Evolutionary conservation across 75 land plant species (phyloP).

Genomic region (Isoetes taiwanensis): DNA sequence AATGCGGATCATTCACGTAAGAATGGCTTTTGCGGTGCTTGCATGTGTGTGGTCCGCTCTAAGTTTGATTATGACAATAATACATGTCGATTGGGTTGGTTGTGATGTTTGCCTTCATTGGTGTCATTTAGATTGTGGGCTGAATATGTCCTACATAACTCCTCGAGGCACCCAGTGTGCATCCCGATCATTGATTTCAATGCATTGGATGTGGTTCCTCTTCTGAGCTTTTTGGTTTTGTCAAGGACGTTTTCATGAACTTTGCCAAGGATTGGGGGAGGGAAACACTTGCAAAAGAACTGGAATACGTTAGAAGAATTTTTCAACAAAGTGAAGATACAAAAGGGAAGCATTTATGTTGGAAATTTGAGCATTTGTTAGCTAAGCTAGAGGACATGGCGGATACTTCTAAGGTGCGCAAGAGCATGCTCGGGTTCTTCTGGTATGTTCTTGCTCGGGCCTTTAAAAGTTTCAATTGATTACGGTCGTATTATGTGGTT

Average conservation of each 20-base stretch:
- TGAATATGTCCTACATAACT: slow-evolving; percentile 53
- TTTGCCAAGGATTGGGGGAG: slow-evolving; percentile 73
- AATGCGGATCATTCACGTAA: slow-evolving; percentile 71
- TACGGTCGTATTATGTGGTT: no score
- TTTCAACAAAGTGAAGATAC: slow-evolving; percentile 64
- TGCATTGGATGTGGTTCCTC: slow-evolving; percentile 89
- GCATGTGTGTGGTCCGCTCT: slow-evolving; percentile 91
- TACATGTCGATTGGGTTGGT: slow-evolving; percentile 96
- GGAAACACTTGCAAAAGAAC: slow-evolving; percentile 62
- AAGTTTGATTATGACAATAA: slow-evolving; percentile 81
- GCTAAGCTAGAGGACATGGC: slow-evolving; percentile 40
- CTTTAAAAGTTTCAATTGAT: no score
- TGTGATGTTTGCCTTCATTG: slow-evolving; percentile 93
- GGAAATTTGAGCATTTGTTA: slow-evolving; percentile 55
- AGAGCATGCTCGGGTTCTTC: slow-evolving; percentile 50
- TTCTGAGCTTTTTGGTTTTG: slow-evolving; percentile 94
- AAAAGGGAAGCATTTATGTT: slow-evolving; percentile 56
- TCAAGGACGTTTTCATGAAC: slow-evolving; percentile 70
- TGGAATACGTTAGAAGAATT: slow-evolving; percentile 77
- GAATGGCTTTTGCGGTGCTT: slow-evolving; percentile 78
- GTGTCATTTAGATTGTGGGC: slow-evolving; percentile 93
- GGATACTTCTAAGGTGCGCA: slow-evolving; percentile 46
- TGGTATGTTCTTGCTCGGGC: slow-evolving; percentile 42
- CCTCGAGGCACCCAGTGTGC: slow-evolving; percentile 66
- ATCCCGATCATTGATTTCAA: slow-evolving; percentile 61